Evolutionary conservation across 495 filamentous ascomycete genomes (phyloP).

Genomic region (Annulohypoxylon nitens): DNA sequence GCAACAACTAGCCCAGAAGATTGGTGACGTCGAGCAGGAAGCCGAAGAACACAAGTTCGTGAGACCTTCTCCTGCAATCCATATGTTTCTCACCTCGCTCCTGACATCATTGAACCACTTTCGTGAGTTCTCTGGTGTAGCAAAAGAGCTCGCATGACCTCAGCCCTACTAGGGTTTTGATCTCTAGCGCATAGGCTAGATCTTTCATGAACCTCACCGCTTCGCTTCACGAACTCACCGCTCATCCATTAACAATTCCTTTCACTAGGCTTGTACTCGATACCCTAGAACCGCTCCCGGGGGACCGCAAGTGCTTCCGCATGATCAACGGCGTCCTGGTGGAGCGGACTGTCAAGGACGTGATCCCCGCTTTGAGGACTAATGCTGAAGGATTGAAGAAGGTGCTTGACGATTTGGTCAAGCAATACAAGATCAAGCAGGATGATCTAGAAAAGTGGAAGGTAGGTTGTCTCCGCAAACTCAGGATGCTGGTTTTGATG

Average conservation of each 20-base stretch:
- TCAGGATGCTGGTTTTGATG: conserved; percentile 26
- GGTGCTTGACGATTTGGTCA: conserved; percentile 94
- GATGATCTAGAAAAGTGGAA: conserved; percentile 98
- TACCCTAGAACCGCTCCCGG: conserved; percentile 84
- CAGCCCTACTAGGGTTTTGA: conserved; percentile 40
- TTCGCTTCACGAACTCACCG: conserved; percentile 53
- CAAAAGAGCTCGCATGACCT: conserved; percentile 30
- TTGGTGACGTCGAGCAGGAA: conserved; percentile 96
- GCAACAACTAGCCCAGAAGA: conserved; percentile 93
- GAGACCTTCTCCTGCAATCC: conserved; percentile 23
- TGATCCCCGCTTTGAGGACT: conserved; percentile 90
- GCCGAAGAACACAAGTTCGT: conserved; percentile 97
- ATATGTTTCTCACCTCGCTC: conserved; percentile 25
- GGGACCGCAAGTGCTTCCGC: conserved; percentile 95
- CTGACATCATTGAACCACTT: conserved; percentile 44
- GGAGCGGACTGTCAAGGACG: conserved; percentile 92
- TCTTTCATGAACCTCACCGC: conserved; percentile 50
- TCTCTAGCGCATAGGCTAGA: conserved; percentile 42
- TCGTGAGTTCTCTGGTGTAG: conserved; percentile 23
- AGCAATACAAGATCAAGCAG: conserved; percentile 96
- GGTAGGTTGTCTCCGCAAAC: conserved; percentile 66
- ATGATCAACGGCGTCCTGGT: conserved; percentile 98
- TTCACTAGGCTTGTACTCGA: conserved; percentile 88
- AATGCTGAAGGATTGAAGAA: conserved; percentile 96
- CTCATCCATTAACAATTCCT: conserved; percentile 51